Base-by-base conservation (phyloP, 306 rosid genomes). In the Lagenaria siceraria region DNA sequence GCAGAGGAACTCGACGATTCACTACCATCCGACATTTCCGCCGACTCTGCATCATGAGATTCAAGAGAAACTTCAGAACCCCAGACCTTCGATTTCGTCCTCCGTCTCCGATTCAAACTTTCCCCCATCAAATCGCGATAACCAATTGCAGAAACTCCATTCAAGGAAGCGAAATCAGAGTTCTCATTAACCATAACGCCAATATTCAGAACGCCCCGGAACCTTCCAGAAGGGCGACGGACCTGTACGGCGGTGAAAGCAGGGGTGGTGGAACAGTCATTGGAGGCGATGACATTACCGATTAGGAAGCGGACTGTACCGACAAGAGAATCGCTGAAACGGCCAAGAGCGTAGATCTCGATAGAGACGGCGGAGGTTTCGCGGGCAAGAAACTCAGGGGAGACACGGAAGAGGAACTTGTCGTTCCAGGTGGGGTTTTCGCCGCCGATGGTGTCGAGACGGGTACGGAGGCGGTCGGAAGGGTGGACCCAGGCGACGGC, bases 341-440 rank as follows among this genome's bases (percentile, higher is more conserved):
- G 78, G 0, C 92, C 92, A 36, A 88, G 80, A 83, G 93, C 87
- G 85, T 87, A 92, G 77, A 95, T 95, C 21, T 88, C 84, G 33
- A 92, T 83, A 74, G 85, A 78, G 70, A 95, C 80, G 10, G 82
- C 91, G 71, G 98, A 85, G 13, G 97, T 95, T 7, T 89, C 96
- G 74, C 88, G 70, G 78, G 92, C 71, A 72, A 95, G 92, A 75
- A 89, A 95, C 77, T 86, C 85, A 24, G 89, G 85, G 49, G 92
- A 60, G 63, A 95, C 91, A 8, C 86, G 87, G 87, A 92, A 95
- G 89, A 92, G 95, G 78, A 95, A 90, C 35, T 84, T 90, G 81
- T 95, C 97, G 84, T 95, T 90, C 98, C 98, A 92, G 36, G 92
- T 92, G 12, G 98, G 97, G 46, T 95, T 89, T 10, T 80, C 88